A percentile compares a stretch with the other conserved stretches of the same genome.
phyloP scores from a whole-genome alignment of 495 filamentous ascomycete species.

The Aspergillus baeticus region DNA sequence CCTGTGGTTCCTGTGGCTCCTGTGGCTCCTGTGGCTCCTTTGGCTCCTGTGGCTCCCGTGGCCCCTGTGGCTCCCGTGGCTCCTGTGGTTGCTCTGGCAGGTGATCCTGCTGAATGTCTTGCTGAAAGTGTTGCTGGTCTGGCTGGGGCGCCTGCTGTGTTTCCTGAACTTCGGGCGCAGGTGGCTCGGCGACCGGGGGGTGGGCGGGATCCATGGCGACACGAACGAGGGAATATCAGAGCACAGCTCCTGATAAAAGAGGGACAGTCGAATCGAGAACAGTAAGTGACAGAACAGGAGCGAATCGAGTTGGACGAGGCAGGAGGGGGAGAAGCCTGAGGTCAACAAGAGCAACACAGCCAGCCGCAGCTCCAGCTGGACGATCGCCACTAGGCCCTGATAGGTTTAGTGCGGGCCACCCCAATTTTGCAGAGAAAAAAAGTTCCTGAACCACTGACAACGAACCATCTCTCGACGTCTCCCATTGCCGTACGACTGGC shows the following conservation, averaged over 20 bases:
- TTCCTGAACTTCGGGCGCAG: slow-evolving; percentile 1
- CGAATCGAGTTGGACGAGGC: slow-evolving; percentile 12
- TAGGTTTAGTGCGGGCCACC: slow-evolving; percentile 34
- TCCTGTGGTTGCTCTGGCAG: neutral
- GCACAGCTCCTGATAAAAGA: slow-evolving; percentile 8
- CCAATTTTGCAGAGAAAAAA: slow-evolving; percentile 24
- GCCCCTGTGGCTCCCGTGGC: neutral
- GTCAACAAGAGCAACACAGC: slow-evolving; percentile 16
- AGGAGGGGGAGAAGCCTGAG: neutral
- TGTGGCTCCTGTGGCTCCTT: neutral
- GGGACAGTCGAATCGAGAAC: neutral
- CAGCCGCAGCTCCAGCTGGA: slow-evolving; percentile 17
- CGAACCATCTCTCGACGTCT: neutral
- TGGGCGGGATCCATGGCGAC: slow-evolving; percentile 2
- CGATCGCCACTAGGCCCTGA: slow-evolving; percentile 43
- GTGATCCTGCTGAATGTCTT: neutral
- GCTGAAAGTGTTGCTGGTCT: neutral
- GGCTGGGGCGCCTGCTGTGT: neutral
- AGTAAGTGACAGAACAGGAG: neutral
- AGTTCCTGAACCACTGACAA: slow-evolving; percentile 33
- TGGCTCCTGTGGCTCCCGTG: too few species aligned
- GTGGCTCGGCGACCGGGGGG: neutral
- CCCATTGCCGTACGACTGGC: slow-evolving; percentile 22
- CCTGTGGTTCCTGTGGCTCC: neutral
- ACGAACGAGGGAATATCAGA: neutral